phyloP scores from a whole-genome alignment of 192 early-diverging fungal species.

The Lobosporangium transversale region DNA sequence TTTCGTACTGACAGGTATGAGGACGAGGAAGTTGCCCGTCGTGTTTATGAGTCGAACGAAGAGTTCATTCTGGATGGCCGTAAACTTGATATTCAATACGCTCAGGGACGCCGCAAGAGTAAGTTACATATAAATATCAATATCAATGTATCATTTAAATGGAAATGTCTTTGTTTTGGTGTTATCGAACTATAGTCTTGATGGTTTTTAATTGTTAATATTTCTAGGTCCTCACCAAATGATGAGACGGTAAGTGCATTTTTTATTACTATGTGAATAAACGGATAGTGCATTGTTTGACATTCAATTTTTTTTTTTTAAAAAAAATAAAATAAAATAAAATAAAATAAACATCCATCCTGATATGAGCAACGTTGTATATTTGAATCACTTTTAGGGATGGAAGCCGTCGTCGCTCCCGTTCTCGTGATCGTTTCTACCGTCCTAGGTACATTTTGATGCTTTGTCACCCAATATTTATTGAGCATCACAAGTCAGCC shows the following conservation, averaged over 20 bases:
- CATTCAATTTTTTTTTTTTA: neutral
- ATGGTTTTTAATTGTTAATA: neutral
- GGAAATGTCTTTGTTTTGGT: neutral
- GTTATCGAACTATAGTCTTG: neutral
- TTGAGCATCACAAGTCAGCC: too few species aligned
- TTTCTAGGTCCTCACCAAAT: constrained; percentile 17
- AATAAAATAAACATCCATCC: too few species aligned
- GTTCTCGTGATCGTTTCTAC: neutral
- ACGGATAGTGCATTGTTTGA: neutral
- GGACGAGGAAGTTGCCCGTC: constrained; percentile 7
- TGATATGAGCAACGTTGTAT: too few species aligned
- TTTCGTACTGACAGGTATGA: constrained; percentile 10
- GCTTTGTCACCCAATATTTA: too few species aligned
- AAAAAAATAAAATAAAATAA: too few species aligned
- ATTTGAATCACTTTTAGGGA: too few species aligned
- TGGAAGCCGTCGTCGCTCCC: constrained; percentile 11
- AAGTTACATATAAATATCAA: constrained; percentile 1
- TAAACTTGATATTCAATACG: constrained; percentile 3
- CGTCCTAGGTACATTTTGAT: neutral
- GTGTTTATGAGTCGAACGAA: constrained; percentile 8
- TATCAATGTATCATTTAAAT: neutral
- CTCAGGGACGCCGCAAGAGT: constrained; percentile 16
- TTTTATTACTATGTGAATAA: neutral
- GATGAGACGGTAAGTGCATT: constrained; percentile 8
- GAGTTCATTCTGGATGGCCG: constrained; percentile 3